Percentiles rank a stretch among this genome's conserved stretches.
Conservation (phyloP, 2,329 filamentous ascomycete species). For the Claviceps cyperi region DNA sequence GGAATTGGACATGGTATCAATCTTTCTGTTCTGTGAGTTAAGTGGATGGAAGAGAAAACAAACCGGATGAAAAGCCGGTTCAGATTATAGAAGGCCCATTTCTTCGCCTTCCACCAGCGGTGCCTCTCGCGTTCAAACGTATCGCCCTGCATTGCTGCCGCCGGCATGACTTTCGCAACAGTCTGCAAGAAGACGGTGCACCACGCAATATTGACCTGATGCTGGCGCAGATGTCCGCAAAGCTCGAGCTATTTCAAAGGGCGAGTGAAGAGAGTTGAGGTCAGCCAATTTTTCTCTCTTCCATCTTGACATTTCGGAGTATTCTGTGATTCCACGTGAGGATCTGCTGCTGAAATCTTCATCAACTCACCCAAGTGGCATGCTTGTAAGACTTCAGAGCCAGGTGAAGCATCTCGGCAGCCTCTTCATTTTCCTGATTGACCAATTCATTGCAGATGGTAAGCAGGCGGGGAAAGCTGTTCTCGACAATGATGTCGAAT, state of each 20-base stretch:
- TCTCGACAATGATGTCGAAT: slow-evolving; percentile 87
- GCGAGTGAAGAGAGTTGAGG: too few relatives aligned
- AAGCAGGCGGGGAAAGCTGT: slow-evolving; percentile 77
- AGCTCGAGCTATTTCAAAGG: slow-evolving; percentile 60
- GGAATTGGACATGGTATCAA: not conserved
- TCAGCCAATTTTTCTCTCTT: not conserved
- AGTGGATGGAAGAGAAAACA: slow-evolving; percentile 10
- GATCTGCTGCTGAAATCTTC: too few relatives aligned
- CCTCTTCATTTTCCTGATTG: slow-evolving; percentile 82
- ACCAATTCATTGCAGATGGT: slow-evolving; percentile 79
- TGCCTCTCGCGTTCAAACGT: slow-evolving; percentile 78
- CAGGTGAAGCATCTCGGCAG: slow-evolving; percentile 89
- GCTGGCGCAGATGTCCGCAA: slow-evolving; percentile 59
- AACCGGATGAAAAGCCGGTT: slow-evolving; percentile 90
- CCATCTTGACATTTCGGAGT: not conserved
- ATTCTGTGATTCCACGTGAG: too few relatives aligned
- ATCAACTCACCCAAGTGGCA: slow-evolving; percentile 63
- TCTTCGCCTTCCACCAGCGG: slow-evolving; percentile 99
- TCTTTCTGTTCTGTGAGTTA: not conserved
- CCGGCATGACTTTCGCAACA: slow-evolving; percentile 71
- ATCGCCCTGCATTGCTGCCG: slow-evolving; percentile 69
- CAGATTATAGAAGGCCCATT: slow-evolving; percentile 96
- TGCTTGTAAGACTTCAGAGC: slow-evolving; percentile 97
- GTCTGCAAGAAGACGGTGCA: slow-evolving; percentile 88
- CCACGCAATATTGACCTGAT: slow-evolving; percentile 82